Evolutionary conservation across 23 red algal genomes (phyloP), one percentile per base, ranked within the genome.

Genomic region (Cyanidioschyzon merolae): DNA sequence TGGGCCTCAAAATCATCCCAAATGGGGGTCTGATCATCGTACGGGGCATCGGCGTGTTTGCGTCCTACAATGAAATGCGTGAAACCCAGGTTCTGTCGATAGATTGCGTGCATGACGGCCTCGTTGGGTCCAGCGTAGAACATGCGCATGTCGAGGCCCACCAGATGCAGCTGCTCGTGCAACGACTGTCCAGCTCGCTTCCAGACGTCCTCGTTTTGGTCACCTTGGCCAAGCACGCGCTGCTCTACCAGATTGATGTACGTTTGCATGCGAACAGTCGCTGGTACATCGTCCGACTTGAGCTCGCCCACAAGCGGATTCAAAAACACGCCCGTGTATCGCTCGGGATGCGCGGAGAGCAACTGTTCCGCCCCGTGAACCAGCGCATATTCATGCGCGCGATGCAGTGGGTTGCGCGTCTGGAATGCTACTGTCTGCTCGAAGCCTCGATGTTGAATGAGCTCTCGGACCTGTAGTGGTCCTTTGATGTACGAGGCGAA

Each of bases 1-100:
- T 95, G 90, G 17, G 90, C 90, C 24, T 95, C 90, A 77, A 95
- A 95, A 58, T 95, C 90, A 40, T 85, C 90, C 90, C 90, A 95
- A 41, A 95, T 95, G 37, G 86, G 45, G 1, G 86, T 80, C 68
- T 82, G 79, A 85, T 95, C 90, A 41, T 89, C 85, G 58, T 83
- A 95, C 34, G 90, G 90, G 0, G 90, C 90, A 75, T 95, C 90
- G 1, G 90, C 90, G 68, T 95, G 90, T 82, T 95, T 95, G 37
- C 90, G 85, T 36, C 90, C 90, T 38, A 95, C 79, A 78, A 95
- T 95, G 37, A 95, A 95, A 68, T 95, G 79, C 3, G 90, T 89
- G 40, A 95, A 83, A 0, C 90, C 90, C 51, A 95, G 85, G 58
- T 95, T 95, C 81, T 95, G 90, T 36, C 90, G 86, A 51, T 95